phyloP scores from a whole-genome alignment of 176 grass and related monocot genomes.

The Avena sativa region DNA sequence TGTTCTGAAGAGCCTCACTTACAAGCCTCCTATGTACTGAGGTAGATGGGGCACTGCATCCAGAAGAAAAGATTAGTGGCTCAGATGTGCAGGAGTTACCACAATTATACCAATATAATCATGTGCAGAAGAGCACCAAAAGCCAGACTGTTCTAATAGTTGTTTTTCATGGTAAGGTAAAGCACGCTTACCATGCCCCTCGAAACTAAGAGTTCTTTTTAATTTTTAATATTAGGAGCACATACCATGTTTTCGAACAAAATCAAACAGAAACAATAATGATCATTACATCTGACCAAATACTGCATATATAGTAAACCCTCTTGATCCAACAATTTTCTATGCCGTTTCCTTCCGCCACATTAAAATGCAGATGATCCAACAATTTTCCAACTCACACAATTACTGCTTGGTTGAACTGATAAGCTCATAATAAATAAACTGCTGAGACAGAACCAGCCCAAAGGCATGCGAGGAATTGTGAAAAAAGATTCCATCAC shows the following conservation, averaged over 20 bases:
- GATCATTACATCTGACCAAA: conserved; percentile 30
- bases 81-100: conserved; percentile 34
- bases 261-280: conserved; percentile 46
- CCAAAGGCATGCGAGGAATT: conserved; percentile 35
- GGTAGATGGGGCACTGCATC: conserved; percentile 50
- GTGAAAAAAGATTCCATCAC: conserved; percentile 17
- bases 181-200: conserved; percentile 36
- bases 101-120: conserved; percentile 33
- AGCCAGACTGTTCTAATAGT: conserved; percentile 22
- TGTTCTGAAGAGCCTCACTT: conserved; percentile 49
- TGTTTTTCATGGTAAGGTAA: neutral
- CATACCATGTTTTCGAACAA: conserved; percentile 58
- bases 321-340: conserved; percentile 32
- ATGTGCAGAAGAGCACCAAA: conserved; percentile 15
- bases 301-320: conserved; percentile 29
- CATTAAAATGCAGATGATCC: conserved; percentile 21
- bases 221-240: conserved; percentile 33
- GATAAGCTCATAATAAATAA: conserved; percentile 21
- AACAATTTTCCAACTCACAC: conserved; percentile 23
- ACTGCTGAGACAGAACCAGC: conserved; percentile 34
- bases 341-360: conserved; percentile 15
- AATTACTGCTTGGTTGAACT: conserved; percentile 39
- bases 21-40: conserved; percentile 47
- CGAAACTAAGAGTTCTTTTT: conserved; percentile 25
- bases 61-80: conserved; percentile 42